Percentiles rank a stretch among this genome's conserved stretches.
phyloP scores from a whole-genome alignment of 345 rosid genomes.

The Erysimum cheiranthoides region DNA sequence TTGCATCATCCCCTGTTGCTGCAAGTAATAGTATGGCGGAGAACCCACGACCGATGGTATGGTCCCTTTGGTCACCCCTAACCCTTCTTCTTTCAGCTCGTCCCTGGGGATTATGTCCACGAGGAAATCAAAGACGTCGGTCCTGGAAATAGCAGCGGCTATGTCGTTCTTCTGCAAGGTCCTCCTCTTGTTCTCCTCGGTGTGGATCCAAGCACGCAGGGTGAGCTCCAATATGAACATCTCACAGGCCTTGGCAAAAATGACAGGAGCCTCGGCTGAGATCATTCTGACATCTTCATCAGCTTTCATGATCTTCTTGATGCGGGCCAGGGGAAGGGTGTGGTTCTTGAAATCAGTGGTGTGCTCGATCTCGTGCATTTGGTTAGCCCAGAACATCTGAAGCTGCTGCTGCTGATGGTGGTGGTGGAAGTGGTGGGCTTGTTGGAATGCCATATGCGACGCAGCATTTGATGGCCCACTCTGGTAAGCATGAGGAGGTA shows the following conservation, averaged over 20 bases:
- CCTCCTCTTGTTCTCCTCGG: constrained; percentile 68
- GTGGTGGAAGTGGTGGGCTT: constrained; percentile 60
- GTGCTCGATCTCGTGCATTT: constrained; percentile 64
- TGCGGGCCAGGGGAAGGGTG: constrained; percentile 62
- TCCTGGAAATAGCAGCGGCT: constrained; percentile 64
- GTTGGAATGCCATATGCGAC: constrained; percentile 55
- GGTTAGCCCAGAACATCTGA: constrained; percentile 62
- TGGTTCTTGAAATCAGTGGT: constrained; percentile 62
- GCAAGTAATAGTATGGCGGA: constrained; percentile 56
- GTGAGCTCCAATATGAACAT: constrained; percentile 63
- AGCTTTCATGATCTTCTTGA: constrained; percentile 72
- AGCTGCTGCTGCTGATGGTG: constrained; percentile 63
- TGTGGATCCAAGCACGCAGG: constrained; percentile 65
- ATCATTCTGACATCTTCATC: constrained; percentile 69
- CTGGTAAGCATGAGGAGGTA: constrained; percentile 54
- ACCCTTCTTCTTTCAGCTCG: constrained; percentile 62
- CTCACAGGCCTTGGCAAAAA: constrained; percentile 68
- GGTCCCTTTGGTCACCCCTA: constrained; percentile 54
- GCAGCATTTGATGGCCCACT: constrained; percentile 40
- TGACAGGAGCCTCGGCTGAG: constrained; percentile 66
- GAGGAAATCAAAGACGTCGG: constrained; percentile 62
- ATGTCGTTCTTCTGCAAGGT: constrained; percentile 67
- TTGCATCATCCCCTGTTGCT: constrained; percentile 51
- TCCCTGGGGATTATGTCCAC: constrained; percentile 65
- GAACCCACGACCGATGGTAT: constrained; percentile 48